Conservation (phyloP, 2,329 filamentous ascomycete genomes). For the Beauveria sp. region DNA sequence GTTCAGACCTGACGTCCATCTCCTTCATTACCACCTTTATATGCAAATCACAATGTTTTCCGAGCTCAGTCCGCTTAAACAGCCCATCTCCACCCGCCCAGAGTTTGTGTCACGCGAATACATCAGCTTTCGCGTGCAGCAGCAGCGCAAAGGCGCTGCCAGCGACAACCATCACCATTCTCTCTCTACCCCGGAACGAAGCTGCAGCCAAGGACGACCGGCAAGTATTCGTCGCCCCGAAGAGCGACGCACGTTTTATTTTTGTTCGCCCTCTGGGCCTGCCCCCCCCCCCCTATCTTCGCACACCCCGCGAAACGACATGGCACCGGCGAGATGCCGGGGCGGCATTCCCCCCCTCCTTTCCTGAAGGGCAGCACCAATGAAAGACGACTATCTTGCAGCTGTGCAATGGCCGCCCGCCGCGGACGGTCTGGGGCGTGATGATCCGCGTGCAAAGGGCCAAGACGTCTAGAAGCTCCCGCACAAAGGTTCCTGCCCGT, state of each 20-base stretch:
- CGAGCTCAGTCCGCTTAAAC: background rate
- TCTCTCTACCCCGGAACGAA: no score
- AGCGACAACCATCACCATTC: no score
- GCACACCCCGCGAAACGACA: background rate
- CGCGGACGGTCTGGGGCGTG: background rate
- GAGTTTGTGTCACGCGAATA: background rate
- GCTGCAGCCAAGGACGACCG: background rate
- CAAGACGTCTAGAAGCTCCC: constrained; percentile 5
- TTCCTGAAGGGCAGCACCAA: background rate
- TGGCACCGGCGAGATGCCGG: background rate
- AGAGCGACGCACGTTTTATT: background rate
- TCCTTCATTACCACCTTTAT: background rate
- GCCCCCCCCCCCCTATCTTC: background rate
- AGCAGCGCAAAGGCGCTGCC: background rate
- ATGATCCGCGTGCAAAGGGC: background rate
- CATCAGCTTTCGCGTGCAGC: background rate
- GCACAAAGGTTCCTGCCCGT: background rate
- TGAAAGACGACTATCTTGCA: background rate
- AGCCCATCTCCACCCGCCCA: background rate
- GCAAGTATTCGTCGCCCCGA: background rate
- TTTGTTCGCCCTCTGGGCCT: background rate
- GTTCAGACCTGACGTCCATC: no score
- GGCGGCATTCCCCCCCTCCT: background rate
- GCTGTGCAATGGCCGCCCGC: background rate
- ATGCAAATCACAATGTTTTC: background rate